Conservation (phyloP, 2,329 filamentous ascomycete species). For the Pyrenochaeta sp. region DNA sequence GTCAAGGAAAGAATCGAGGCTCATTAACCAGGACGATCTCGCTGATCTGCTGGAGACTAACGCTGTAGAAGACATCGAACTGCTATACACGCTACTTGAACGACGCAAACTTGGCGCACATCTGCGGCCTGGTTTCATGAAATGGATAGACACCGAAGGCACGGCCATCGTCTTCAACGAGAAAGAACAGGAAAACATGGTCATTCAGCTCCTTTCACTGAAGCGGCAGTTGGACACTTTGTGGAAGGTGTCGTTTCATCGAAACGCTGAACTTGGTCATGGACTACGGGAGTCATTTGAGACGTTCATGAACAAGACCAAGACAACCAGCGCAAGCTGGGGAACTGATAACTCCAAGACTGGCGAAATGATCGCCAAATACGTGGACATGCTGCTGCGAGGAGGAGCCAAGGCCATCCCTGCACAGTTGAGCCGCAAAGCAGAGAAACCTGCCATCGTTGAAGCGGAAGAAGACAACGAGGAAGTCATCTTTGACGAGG, state of each 20-base stretch:
- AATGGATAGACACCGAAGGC: constrained; percentile 80
- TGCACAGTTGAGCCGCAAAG: constrained; percentile 66
- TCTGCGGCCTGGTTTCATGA: constrained; percentile 75
- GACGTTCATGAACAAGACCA: constrained; percentile 87
- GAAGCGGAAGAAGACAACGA: constrained; percentile 67
- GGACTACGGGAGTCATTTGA: constrained; percentile 85
- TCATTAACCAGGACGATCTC: constrained; percentile 70
- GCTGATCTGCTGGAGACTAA: constrained; percentile 75
- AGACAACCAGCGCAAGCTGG: constrained; percentile 74
- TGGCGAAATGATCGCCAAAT: constrained; percentile 98
- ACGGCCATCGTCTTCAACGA: constrained; percentile 81
- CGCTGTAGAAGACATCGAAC: constrained; percentile 73
- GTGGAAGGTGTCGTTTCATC: constrained; percentile 77
- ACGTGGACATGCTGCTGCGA: constrained; percentile 87
- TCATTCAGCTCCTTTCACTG: constrained; percentile 79
- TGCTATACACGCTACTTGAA: constrained; percentile 79
- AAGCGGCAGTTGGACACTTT: constrained; percentile 80
- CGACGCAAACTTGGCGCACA: constrained; percentile 73
- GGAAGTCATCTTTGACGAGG: constrained; percentile 78
- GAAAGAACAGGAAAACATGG: constrained; percentile 82
- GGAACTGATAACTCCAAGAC: constrained; percentile 89
- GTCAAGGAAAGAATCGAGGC: constrained; percentile 64
- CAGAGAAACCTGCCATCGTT: constrained; percentile 64
- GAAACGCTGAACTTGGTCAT: constrained; percentile 78
- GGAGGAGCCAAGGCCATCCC: constrained; percentile 87